Conservation (phyloP, 495 filamentous ascomycete species). For the Neurospora sp. region DNA sequence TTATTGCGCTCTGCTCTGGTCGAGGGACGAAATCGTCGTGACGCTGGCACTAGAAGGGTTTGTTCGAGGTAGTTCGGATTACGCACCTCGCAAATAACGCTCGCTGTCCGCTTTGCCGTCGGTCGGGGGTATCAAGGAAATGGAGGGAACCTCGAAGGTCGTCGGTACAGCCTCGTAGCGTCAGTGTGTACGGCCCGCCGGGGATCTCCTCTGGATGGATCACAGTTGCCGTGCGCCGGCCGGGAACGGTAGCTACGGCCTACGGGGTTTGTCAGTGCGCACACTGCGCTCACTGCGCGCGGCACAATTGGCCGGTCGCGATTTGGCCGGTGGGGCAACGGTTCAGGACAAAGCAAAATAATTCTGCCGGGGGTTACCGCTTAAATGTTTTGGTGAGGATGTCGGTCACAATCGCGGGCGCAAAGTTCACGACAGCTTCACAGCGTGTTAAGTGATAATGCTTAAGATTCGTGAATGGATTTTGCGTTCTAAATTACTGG, state of each 20-base stretch:
- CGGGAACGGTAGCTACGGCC: neutral
- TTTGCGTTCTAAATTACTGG: no score
- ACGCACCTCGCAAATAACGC: neutral
- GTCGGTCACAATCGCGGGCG: neutral
- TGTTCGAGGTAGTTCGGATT: neutral
- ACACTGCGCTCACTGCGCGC: neutral
- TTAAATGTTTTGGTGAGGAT: neutral
- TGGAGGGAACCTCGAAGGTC: neutral
- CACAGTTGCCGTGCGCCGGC: neutral
- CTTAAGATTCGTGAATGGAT: no score
- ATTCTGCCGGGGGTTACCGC: neutral
- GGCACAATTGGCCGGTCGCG: neutral
- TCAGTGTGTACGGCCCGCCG: neutral
- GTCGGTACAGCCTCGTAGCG: neutral
- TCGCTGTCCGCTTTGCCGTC: neutral
- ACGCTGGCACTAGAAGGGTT: neutral
- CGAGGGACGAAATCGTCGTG: neutral
- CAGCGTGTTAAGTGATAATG: no score
- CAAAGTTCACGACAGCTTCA: no score
- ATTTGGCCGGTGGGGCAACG: neutral
- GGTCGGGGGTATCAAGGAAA: neutral
- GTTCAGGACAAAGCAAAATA: neutral
- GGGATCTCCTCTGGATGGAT: neutral
- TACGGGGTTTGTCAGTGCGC: neutral
- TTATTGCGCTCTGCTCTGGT: neutral